A percentile compares a stretch with the other conserved stretches of the same genome.
These are phyloP conservation scores for Hevea brasiliensis DNA, from an alignment of 345 rosid genomes.

Conservation along the genomic window DNA sequence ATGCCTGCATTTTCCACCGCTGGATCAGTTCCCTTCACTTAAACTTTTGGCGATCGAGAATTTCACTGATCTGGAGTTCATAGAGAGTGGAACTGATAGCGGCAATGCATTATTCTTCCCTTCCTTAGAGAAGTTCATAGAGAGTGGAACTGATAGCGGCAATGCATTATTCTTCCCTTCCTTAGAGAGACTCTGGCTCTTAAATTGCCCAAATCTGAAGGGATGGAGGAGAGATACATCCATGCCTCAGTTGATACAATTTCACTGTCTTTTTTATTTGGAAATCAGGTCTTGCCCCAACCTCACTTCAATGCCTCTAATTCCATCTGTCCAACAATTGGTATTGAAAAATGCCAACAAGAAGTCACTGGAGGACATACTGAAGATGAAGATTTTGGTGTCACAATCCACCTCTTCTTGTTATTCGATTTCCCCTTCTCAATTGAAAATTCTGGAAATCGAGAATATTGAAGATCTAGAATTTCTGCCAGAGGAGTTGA, in stretches of 20 bases:
- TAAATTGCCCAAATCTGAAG: conserved; percentile 12
- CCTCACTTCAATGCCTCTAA: conserved; percentile 11
- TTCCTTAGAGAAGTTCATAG: conserved; percentile 13
- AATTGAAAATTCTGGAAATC: background rate
- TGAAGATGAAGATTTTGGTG: background rate
- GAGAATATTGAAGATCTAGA: background rate
- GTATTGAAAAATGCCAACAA: background rate
- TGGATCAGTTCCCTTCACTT: background rate
- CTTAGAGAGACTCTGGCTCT: conserved; percentile 1
- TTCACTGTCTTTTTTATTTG: background rate
- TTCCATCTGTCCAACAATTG: conserved; percentile 1
- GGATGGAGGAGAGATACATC: conserved; percentile 10
- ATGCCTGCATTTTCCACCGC: background rate
- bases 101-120: background rate
- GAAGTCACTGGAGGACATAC: background rate
- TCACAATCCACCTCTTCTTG: background rate
- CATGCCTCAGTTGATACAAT: background rate
- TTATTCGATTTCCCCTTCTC: background rate
- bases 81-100: background rate
- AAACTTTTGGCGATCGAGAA: background rate
- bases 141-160: no score
- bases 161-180: conserved; percentile 1
- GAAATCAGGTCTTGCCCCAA: background rate
- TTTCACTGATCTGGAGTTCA: conserved; percentile 1
- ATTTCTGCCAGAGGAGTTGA: conserved; percentile 6